Evolutionary conservation across 169 alveolate species (phyloP).

Genomic region (Cryptosporidium ryanae): DNA sequence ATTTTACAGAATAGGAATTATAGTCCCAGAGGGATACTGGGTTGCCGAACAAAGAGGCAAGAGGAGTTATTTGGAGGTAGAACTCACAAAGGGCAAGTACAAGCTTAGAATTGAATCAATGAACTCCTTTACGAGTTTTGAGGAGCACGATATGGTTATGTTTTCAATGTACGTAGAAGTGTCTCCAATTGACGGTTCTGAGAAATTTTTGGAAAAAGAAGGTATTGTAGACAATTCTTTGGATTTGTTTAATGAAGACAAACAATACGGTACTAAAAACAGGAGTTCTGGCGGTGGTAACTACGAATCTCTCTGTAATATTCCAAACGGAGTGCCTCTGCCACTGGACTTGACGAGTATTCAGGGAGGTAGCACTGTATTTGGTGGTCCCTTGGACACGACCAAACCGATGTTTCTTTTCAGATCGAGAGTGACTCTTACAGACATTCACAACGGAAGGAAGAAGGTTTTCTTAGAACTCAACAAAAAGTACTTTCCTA

Average conservation of each 20-base stretch:
- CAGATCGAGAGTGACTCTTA: slow-evolving; percentile 76
- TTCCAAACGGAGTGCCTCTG: slow-evolving; percentile 78
- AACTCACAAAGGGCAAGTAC: slow-evolving; percentile 75
- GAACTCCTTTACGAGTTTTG: slow-evolving; percentile 47
- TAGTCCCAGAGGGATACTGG: slow-evolving; percentile 81
- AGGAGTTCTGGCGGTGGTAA: neutral
- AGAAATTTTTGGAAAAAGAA: slow-evolving; percentile 25
- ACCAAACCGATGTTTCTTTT: slow-evolving; percentile 74
- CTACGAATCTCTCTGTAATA: slow-evolving; percentile 25
- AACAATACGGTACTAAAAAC: slow-evolving; percentile 1
- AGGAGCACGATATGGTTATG: slow-evolving; percentile 50
- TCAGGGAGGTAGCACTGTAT: slow-evolving; percentile 79
- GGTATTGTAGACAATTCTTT: slow-evolving; percentile 26
- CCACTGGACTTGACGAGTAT: slow-evolving; percentile 77
- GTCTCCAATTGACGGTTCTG: slow-evolving; percentile 53
- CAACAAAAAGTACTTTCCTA: slow-evolving; percentile 30
- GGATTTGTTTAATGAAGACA: slow-evolving; percentile 21
- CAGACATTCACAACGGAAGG: slow-evolving; percentile 79
- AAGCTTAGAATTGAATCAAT: slow-evolving; percentile 51
- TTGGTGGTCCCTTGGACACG: slow-evolving; percentile 81
- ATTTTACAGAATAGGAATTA: slow-evolving; percentile 76
- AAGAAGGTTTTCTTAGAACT: slow-evolving; percentile 46
- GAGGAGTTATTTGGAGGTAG: slow-evolving; percentile 74
- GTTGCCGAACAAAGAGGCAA: slow-evolving; percentile 79
- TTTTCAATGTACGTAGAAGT: slow-evolving; percentile 38